These are phyloP conservation scores for Puccinia triticina DNA, from an alignment of 1,284 basidiomycete genomes.

Conservation along the genomic window DNA sequence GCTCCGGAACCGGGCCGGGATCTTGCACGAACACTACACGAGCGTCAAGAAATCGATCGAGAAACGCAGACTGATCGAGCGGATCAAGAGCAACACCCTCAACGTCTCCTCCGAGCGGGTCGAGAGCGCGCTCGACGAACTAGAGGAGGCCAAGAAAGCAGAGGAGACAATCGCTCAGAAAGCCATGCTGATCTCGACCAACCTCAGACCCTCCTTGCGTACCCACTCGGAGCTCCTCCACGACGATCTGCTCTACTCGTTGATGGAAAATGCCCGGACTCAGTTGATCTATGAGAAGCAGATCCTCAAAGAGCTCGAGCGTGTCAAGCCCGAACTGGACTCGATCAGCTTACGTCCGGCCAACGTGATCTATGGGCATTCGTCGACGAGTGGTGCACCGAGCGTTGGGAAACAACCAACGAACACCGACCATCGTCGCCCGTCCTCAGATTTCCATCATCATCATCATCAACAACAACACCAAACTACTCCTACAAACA, in stretches of 20 bases:
- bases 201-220: conserved; percentile 79
- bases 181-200: conserved; percentile 84
- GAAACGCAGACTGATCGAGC: conserved; percentile 84
- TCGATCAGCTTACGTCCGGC: conserved; percentile 63
- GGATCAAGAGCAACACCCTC: conserved; percentile 76
- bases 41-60: conserved; percentile 88
- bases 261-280: conserved; percentile 86
- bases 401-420: conserved; percentile 6
- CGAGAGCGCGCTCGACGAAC: conserved; percentile 87
- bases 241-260: conserved; percentile 80
- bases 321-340: conserved; percentile 75
- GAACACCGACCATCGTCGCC: not conserved
- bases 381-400: conserved; percentile 32
- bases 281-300: conserved; percentile 87
- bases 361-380: conserved; percentile 56
- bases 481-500: not conserved
- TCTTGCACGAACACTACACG: conserved; percentile 86
- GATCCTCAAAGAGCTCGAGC: conserved; percentile 79
- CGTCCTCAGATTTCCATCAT: not conserved
- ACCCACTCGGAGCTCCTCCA: conserved; percentile 80
- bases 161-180: conserved; percentile 78
- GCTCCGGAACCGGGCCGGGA: conserved; percentile 59
- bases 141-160: conserved; percentile 89
- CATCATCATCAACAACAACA: not conserved
- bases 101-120: conserved; percentile 83